Conservation (phyloP, 805 yeast genomes). For the Metschnikowia cubensis region DNA sequence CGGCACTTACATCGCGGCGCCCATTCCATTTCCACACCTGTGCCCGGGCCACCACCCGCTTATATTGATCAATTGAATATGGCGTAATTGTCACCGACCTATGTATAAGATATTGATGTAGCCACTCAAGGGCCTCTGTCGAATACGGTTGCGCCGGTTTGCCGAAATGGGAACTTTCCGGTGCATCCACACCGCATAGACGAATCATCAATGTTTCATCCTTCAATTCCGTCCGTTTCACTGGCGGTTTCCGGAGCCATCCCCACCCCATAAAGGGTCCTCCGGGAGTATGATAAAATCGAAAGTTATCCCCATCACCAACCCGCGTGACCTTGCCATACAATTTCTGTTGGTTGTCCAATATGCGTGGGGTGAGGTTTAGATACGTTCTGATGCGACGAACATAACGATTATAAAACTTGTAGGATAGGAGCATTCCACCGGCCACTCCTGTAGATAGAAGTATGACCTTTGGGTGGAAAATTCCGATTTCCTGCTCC, state of each 20-base stretch:
- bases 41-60: slow-evolving; percentile 79
- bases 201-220: slow-evolving; percentile 76
- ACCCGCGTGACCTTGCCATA: slow-evolving; percentile 81
- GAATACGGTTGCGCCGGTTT: slow-evolving; percentile 86
- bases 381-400: slow-evolving; percentile 33
- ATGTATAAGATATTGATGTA: slow-evolving; percentile 61
- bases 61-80: slow-evolving; percentile 80
- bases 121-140: slow-evolving; percentile 81
- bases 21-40: slow-evolving; percentile 57
- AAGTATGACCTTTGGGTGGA: slow-evolving; percentile 38
- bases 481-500: slow-evolving; percentile 13
- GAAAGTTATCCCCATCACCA: slow-evolving; percentile 95
- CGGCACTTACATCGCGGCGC: slow-evolving; percentile 74
- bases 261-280: slow-evolving; percentile 90
- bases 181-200: slow-evolving; percentile 93
- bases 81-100: slow-evolving; percentile 72
- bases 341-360: slow-evolving; percentile 26
- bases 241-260: slow-evolving; percentile 72
- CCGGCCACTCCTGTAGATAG: slow-evolving; percentile 34
- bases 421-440: slow-evolving; percentile 25
- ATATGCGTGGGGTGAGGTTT: slow-evolving; percentile 34
- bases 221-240: slow-evolving; percentile 42
- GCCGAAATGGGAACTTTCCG: slow-evolving; percentile 93
- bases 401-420: slow-evolving; percentile 32
- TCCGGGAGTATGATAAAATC: slow-evolving; percentile 91